These are phyloP conservation scores for Eucalyptus regnans DNA, from an alignment of 345 rosid genomes.

Conservation along the genomic window DNA sequence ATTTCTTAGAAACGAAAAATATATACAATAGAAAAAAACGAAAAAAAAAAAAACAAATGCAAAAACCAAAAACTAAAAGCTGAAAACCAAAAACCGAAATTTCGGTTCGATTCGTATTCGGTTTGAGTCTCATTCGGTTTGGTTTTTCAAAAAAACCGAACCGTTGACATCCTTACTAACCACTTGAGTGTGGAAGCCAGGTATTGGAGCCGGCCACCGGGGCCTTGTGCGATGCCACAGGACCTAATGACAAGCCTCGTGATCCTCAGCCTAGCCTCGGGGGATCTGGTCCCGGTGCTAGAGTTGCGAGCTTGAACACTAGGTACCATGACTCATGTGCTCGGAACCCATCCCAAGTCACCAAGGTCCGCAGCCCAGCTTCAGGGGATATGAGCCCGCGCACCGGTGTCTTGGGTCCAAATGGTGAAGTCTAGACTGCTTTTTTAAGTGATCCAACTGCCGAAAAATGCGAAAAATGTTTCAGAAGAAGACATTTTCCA, in stretches of 20 bases:
- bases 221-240: background rate
- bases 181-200: background rate
- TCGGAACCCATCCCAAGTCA: background rate
- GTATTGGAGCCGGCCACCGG: rapidly evolving
- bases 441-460: too few relatives aligned
- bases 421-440: rapidly evolving
- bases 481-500: background rate
- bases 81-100: too few relatives aligned
- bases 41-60: too few relatives aligned
- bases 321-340: background rate
- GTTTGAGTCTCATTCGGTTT: too few relatives aligned
- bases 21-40: too few relatives aligned
- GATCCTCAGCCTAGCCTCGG: background rate
- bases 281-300: background rate
- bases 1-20: too few relatives aligned
- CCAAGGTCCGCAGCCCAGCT: background rate
- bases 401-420: background rate
- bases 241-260: background rate
- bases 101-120: too few relatives aligned
- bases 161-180: too few relatives aligned
- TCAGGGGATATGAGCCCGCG: background rate
- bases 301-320: background rate
- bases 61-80: too few relatives aligned
- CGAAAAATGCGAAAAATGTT: too few relatives aligned
- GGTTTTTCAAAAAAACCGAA: too few relatives aligned